Conservation (phyloP, 257 asterid species). For the Buddleja alternifolia region DNA sequence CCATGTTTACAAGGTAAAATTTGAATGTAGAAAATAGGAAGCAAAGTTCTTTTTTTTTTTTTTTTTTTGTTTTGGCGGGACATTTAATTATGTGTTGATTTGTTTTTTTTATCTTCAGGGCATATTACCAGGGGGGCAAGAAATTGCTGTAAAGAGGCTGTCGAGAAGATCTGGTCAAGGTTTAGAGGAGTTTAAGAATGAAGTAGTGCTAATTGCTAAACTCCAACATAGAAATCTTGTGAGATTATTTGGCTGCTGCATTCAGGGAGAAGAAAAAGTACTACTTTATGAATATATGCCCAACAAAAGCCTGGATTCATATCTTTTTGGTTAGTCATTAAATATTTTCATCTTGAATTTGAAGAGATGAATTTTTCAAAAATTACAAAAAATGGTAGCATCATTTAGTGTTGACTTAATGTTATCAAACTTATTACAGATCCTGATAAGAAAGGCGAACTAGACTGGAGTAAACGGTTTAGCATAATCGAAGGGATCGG, state of each 20-base stretch:
- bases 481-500: conserved; percentile 85
- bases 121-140: conserved; percentile 59
- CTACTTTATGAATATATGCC: conserved; percentile 88
- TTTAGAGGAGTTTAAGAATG: conserved; percentile 77
- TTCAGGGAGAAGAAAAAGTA: conserved; percentile 81
- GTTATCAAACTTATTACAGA: conserved; percentile 41
- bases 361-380: neutral
- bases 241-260: conserved; percentile 78
- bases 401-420: neutral
- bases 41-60: neutral
- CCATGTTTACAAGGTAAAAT: conserved; percentile 69
- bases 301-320: conserved; percentile 79
- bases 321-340: conserved; percentile 64
- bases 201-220: conserved; percentile 71
- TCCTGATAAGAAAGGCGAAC: conserved; percentile 47
- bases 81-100: conserved; percentile 9
- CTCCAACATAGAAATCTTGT: conserved; percentile 88
- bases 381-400: neutral
- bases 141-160: conserved; percentile 82
- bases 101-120: conserved; percentile 50
- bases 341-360: neutral
- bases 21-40: neutral
- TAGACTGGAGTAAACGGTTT: conserved; percentile 71
- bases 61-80: too few species aligned
- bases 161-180: conserved; percentile 84